Evolutionary conservation across 2,329 filamentous ascomycete genomes (phyloP), one percentile per base, ranked within the genome.

Genomic region (Botrytis tulipae): DNA sequence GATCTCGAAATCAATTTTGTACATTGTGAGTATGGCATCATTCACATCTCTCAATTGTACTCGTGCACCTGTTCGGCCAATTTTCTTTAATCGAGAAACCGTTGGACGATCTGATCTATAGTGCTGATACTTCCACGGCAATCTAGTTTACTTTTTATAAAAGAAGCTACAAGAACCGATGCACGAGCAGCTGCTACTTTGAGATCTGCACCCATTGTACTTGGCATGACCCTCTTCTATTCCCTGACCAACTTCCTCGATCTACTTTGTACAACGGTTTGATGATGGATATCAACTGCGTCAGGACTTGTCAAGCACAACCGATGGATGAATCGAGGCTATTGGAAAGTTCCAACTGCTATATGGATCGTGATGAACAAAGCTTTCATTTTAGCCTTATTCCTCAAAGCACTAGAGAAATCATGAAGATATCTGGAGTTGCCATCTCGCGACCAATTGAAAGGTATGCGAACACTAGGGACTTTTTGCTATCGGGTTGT

Each of bases 271-370:
- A 69, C 14, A 40, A 1, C 2, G n/a, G 35, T 29, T 57, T 35
- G 3, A 25, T 57, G 5, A 42, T 68, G 10, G 25, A n/a, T 18
- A 51, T 54, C 1, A 37, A 20, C 9, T 54, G 22, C 14, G 46
- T 35, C 20, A 54, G 7, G 20, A 54, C 46, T 54, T 29, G 9
- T 40, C 2, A 22, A 65, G 42, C 46, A 40, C 18, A 12, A 46
- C 12, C 6, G n/a, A 14, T 18, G 22, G 20, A 42, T 40, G 10
- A n/a, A 25, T 32, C 29, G 29, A 20, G 29, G 37, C 48, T 57
- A 57, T 57, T 57, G 51, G 37, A 57, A 69, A 69, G 66, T 69
- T 69, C n/a, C 66, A 57, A 69, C 18, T 42, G 37, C 32, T 57
- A 37, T 68, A 25, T 32, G 48, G 9, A 57, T 57, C 18, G 35